phyloP scores from a whole-genome alignment of 176 grass and related monocot genomes.

The Triticum timopheevii region DNA sequence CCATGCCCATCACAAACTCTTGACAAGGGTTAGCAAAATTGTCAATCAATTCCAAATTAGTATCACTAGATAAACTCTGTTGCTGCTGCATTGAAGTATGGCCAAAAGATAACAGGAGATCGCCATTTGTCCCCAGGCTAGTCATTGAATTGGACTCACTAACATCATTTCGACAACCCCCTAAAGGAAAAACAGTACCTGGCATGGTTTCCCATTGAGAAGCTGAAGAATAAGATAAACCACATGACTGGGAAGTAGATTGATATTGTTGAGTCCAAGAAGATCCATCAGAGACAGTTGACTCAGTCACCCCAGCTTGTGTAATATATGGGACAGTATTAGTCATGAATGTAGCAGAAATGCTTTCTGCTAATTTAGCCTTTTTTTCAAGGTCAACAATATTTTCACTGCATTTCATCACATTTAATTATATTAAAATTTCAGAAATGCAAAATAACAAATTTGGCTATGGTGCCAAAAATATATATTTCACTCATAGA shows the following conservation, averaged over 20 bases:
- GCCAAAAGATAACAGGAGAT: slow-evolving; percentile 2
- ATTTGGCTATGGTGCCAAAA: neutral
- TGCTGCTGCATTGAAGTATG: slow-evolving; percentile 24
- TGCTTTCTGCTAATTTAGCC: slow-evolving; percentile 35
- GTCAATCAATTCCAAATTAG: slow-evolving; percentile 32
- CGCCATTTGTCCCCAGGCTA: neutral
- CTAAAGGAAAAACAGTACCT: slow-evolving; percentile 31
- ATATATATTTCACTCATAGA: neutral
- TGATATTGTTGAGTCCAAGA: slow-evolving; percentile 40
- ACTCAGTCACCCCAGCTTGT: slow-evolving; percentile 17
- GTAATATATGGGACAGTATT: slow-evolving; percentile 18
- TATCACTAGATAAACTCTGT: slow-evolving; percentile 11
- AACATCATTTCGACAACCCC: slow-evolving; percentile 3
- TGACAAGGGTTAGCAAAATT: slow-evolving; percentile 24
- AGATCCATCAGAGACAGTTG: slow-evolving; percentile 49
- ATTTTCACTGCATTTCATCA: slow-evolving; percentile 48
- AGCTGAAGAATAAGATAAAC: slow-evolving; percentile 35
- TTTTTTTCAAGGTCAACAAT: slow-evolving; percentile 21
- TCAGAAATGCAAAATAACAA: slow-evolving; percentile 26
- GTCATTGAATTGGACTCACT: slow-evolving; percentile 24
- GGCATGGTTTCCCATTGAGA: slow-evolving; percentile 33
- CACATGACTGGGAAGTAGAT: slow-evolving; percentile 49
- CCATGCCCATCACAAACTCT: slow-evolving; percentile 24
- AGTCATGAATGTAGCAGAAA: slow-evolving; percentile 30
- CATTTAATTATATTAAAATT: slow-evolving; percentile 21